Conservation (phyloP, 1,284 basidiomycete species). For the Calocybe gambosa region DNA sequence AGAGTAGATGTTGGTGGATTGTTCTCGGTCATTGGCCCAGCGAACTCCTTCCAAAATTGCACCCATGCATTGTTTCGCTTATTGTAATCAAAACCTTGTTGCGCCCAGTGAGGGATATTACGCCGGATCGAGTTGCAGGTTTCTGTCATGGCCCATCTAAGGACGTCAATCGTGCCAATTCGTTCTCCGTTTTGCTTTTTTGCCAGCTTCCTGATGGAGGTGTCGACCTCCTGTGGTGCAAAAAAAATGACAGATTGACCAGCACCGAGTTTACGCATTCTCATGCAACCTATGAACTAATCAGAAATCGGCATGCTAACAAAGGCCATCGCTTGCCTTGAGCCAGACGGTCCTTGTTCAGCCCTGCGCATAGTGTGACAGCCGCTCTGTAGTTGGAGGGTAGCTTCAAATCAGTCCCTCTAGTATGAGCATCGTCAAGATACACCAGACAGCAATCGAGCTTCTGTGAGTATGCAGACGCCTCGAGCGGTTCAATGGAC, state of each 20-base stretch:
- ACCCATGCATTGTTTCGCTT: constrained; percentile 28
- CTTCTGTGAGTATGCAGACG: constrained; percentile 37
- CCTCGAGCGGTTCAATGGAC: constrained; percentile 29
- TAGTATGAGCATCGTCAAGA: constrained; percentile 53
- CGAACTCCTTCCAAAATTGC: neutral
- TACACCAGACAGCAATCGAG: constrained; percentile 44
- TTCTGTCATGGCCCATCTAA: constrained; percentile 41
- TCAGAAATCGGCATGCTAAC: neutral
- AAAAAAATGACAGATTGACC: constrained; percentile 47
- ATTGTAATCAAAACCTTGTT: constrained; percentile 41
- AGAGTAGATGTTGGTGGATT: neutral
- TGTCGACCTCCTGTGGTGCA: constrained; percentile 41
- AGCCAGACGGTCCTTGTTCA: constrained; percentile 48
- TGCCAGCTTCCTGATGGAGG: constrained; percentile 27
- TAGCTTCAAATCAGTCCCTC: constrained; percentile 51
- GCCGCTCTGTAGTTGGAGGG: constrained; percentile 38
- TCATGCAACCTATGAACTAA: constrained; percentile 19
- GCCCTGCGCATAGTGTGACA: constrained; percentile 47
- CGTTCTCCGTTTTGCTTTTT: neutral
- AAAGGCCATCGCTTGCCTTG: constrained; percentile 34
- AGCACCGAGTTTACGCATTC: constrained; percentile 44
- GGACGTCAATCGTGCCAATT: constrained; percentile 24
- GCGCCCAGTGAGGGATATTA: constrained; percentile 37
- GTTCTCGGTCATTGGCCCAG: neutral
- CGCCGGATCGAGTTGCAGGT: constrained; percentile 38